phyloP scores from a whole-genome alignment of 192 early-diverging fungal genomes.

The Rhizophagus sp. region DNA sequence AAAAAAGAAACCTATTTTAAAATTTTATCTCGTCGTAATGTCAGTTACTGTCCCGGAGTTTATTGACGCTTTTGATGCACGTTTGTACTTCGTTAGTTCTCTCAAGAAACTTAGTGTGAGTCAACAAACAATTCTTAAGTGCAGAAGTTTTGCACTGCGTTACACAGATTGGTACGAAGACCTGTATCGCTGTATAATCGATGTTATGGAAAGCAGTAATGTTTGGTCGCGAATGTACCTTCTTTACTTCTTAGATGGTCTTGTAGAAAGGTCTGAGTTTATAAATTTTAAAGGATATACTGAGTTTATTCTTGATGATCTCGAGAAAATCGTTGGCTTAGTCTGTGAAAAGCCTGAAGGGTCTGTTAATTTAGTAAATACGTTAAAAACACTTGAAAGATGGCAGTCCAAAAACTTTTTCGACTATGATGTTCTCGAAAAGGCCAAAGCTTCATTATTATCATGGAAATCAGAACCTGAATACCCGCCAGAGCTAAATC shows the following conservation, averaged over 20 bases:
- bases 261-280: constrained; percentile 49
- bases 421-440: constrained; percentile 13
- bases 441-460: neutral
- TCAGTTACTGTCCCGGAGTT: neutral
- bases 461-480: neutral
- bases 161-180: constrained; percentile 53
- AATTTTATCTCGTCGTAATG: neutral
- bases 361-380: constrained; percentile 54
- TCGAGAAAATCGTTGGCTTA: constrained; percentile 43
- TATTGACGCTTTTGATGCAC: constrained; percentile 48
- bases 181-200: constrained; percentile 57
- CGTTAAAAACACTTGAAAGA: constrained; percentile 43
- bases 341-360: constrained; percentile 49
- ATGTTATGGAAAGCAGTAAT: constrained; percentile 51
- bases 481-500: constrained; percentile 16
- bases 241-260: constrained; percentile 59
- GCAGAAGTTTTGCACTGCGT: constrained; percentile 53
- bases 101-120: constrained; percentile 59
- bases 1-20: too few relatives aligned
- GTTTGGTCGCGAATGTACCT: constrained; percentile 56
- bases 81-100: constrained; percentile 47
- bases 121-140: constrained; percentile 57
- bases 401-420: constrained; percentile 43
- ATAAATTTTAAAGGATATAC: constrained; percentile 49
- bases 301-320: constrained; percentile 47